These are phyloP conservation scores for Cryptococcus sp. DNA, from an alignment of 1,284 basidiomycete genomes.

Conservation along the genomic window DNA sequence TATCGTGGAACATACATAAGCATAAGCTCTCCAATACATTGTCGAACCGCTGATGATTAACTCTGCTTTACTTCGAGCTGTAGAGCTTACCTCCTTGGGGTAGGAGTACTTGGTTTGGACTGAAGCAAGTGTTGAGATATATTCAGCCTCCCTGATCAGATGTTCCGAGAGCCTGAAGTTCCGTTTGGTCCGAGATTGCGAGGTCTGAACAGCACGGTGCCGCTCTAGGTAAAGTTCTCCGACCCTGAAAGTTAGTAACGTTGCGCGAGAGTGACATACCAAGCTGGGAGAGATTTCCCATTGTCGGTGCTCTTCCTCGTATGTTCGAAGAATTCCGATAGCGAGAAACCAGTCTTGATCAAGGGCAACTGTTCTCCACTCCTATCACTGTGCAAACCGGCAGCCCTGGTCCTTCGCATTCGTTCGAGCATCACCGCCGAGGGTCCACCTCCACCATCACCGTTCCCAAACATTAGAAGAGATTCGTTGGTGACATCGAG, in stretches of 20 bases:
- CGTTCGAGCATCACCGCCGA: constrained; percentile 74
- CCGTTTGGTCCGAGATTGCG: neutral
- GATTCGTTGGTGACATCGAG: constrained; percentile 69
- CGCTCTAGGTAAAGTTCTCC: neutral
- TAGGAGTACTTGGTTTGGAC: neutral
- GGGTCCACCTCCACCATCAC: constrained; percentile 61
- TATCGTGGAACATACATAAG: neutral
- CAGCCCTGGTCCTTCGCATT: constrained; percentile 77
- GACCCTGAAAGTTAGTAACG: neutral
- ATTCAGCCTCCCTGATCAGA: neutral
- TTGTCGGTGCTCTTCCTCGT: neutral
- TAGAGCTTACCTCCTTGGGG: neutral
- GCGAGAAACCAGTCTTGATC: neutral
- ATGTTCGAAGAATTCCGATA: constrained; percentile 10
- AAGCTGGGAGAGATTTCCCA: neutral
- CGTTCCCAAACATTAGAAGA: constrained; percentile 82
- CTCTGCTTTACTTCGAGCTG: too few relatives aligned
- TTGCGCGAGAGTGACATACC: neutral
- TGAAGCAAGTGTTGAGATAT: neutral
- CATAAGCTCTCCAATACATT: neutral
- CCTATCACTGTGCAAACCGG: constrained; percentile 18
- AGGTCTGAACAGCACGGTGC: neutral
- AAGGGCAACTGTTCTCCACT: neutral
- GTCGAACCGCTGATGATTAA: neutral
- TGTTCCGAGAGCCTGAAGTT: neutral